Percentiles rank a stretch among this genome's conserved stretches.
Conservation (phyloP, 2,329 filamentous ascomycete species). For the Dothideomycetes sp. region DNA sequence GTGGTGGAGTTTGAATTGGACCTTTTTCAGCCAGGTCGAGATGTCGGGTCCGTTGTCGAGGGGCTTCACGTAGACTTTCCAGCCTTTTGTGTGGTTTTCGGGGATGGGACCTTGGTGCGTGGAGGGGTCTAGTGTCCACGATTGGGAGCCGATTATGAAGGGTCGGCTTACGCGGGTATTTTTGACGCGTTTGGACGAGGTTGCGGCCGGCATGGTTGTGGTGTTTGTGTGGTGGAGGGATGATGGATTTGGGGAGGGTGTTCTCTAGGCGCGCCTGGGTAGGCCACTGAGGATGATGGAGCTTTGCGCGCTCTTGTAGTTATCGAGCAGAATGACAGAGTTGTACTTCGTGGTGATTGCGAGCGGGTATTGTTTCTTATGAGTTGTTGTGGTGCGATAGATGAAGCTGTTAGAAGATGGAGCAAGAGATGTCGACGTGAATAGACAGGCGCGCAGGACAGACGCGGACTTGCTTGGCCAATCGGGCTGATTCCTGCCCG, state of each 20-base stretch:
- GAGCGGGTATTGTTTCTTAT: too few relatives aligned
- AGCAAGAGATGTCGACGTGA: too few relatives aligned
- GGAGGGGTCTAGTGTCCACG: conserved; percentile 52
- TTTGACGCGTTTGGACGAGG: conserved; percentile 23
- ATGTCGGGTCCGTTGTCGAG: conserved; percentile 77
- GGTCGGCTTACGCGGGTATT: conserved; percentile 20
- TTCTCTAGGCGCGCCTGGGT: not conserved
- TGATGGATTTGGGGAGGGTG: not conserved
- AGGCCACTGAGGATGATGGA: not conserved
- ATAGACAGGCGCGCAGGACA: conserved; percentile 1
- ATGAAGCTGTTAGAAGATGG: too few relatives aligned
- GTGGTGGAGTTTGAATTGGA: conserved; percentile 97
- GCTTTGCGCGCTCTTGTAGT: too few relatives aligned
- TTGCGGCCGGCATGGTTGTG: conserved; percentile 21
- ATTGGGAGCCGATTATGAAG: conserved; percentile 38
- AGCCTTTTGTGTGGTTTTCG: conserved; percentile 89
- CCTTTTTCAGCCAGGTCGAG: conserved; percentile 90
- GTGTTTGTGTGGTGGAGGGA: not conserved
- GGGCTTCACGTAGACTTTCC: conserved; percentile 88
- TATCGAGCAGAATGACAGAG: too few relatives aligned
- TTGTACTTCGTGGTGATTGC: too few relatives aligned
- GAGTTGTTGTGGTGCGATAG: too few relatives aligned
- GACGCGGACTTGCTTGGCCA: not conserved
- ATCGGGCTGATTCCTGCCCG: conserved; percentile 5
- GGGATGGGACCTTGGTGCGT: conserved; percentile 70